Evolutionary conservation across 2,329 filamentous ascomycete species (phyloP), one percentile per base, ranked within the genome.

Genomic region (Colletotrichum filicis): DNA sequence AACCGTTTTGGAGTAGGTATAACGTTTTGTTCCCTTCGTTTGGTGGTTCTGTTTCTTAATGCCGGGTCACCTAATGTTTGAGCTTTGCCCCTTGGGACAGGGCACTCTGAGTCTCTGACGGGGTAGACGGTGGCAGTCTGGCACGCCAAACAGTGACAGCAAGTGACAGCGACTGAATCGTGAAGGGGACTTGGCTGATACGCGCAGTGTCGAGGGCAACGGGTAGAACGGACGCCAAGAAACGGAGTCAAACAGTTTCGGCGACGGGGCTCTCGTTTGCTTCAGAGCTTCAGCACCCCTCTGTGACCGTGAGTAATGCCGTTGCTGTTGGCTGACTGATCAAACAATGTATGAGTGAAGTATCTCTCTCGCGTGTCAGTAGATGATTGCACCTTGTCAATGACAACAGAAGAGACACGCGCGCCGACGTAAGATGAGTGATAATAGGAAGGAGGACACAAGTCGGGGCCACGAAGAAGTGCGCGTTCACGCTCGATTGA

Each of bases 111-210:
- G 14, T 42, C 37, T 19, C 14, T 42, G 28, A 32, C 11, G 46
- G 19, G 53, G 37, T 37, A 16, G 22, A 56, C 26, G 30, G 37
- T 24, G 26, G 52, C 52, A 55, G 24, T 49, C 42, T 49, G 42
- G 19, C 42, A 49, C 6, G 19, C 42, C 14, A n/a, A 35, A 56
- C 30, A 9, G 61, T 37, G 42, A 63, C 53, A 35, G 16, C 53
- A 42, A 30, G 60, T 35, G 70, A 69, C 55, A 49, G 60, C 28
- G 7, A 46, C 60, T 73, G 71, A 71, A 52, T 73, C 71, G 66
- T 26, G 35, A 66, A 66, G 49, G 55, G 12, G 61, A 57, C 71
- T 66, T 73, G 71, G 71, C 71, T 73, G 71, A 73, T 57, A 73
- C 71, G 61, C 61, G 71, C 60, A 73, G 35, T 56, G 71, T 73